A percentile compares a stretch with the other conserved stretches of the same genome.
These are phyloP conservation scores for Malus sieversii DNA, from an alignment of 306 rosid species.

Conservation along the genomic window DNA sequence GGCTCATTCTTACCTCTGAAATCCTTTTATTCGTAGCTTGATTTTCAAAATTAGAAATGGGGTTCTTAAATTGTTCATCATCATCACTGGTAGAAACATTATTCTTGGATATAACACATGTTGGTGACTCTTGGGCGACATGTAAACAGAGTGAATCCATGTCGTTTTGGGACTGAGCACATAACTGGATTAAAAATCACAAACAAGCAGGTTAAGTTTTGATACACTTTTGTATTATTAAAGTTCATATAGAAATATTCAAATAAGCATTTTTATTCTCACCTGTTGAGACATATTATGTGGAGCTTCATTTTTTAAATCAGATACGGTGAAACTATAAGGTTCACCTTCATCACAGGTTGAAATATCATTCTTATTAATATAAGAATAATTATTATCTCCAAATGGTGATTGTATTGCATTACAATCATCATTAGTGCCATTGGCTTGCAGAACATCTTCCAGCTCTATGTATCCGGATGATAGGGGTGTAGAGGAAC, in stretches of 20 bases:
- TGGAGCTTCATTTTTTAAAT: neutral
- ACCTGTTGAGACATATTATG: neutral
- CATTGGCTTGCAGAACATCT: slow-evolving; percentile 7
- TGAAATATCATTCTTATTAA: neutral
- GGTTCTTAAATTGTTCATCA: neutral
- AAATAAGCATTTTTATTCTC: neutral
- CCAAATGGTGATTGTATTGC: neutral
- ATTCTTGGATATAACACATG: neutral
- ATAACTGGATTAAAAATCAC: slow-evolving; percentile 11
- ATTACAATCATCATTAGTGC: neutral
- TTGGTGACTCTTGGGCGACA: too few species aligned
- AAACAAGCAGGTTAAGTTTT: neutral
- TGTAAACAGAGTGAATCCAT: neutral
- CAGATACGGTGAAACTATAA: neutral
- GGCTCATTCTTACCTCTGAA: slow-evolving; percentile 32
- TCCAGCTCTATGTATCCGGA: neutral
- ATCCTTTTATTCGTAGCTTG: neutral
- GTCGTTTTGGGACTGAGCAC: neutral
- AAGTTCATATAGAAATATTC: neutral
- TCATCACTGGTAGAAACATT: neutral
- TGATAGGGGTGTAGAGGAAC: neutral
- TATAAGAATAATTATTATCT: neutral
- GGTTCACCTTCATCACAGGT: slow-evolving; percentile 1
- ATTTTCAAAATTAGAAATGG: neutral
- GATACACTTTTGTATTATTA: neutral